Conservation (phyloP, 768 basidiomycete species). For the Psilocybe azurescens region DNA sequence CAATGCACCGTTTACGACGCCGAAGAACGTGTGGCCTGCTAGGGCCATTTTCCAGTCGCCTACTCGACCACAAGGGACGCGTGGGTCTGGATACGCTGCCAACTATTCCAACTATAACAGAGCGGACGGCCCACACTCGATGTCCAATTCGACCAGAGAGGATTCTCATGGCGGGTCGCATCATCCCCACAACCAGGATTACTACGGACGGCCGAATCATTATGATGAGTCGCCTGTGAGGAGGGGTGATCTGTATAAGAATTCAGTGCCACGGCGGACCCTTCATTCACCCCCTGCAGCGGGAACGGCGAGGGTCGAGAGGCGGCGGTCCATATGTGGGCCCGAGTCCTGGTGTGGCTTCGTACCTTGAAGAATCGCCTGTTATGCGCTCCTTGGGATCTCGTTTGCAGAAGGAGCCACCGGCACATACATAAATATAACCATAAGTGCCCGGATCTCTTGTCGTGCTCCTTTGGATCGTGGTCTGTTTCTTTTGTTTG, state of each 20-base stretch:
- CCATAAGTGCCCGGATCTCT: not conserved
- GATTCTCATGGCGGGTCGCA: conserved; percentile 20
- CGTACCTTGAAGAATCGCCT: conserved; percentile 40
- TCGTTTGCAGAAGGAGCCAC: conserved; percentile 3
- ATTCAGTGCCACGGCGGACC: conserved; percentile 26
- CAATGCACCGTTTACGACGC: conserved; percentile 60
- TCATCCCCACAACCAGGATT: conserved; percentile 20
- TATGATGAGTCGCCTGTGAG: conserved; percentile 64
- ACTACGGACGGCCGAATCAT: conserved; percentile 29
- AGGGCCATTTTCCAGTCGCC: conserved; percentile 52
- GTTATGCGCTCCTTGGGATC: conserved; percentile 30
- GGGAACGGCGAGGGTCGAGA: not conserved
- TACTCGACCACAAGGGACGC: conserved; percentile 47
- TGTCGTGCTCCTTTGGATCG: conserved; percentile 1
- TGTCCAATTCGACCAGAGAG: conserved; percentile 8
- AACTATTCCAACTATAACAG: not conserved
- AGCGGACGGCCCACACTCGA: conserved; percentile 17
- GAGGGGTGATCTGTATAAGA: conserved; percentile 36
- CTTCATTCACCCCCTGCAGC: conserved; percentile 35
- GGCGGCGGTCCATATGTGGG: conserved; percentile 6
- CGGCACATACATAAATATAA: not conserved
- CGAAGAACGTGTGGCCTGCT: conserved; percentile 58
- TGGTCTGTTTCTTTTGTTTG: conserved; percentile 4
- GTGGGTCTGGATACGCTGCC: not conserved
- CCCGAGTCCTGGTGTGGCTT: conserved; percentile 18